Conservation (phyloP, 345 rosid species). For the Turnera subulata region DNA sequence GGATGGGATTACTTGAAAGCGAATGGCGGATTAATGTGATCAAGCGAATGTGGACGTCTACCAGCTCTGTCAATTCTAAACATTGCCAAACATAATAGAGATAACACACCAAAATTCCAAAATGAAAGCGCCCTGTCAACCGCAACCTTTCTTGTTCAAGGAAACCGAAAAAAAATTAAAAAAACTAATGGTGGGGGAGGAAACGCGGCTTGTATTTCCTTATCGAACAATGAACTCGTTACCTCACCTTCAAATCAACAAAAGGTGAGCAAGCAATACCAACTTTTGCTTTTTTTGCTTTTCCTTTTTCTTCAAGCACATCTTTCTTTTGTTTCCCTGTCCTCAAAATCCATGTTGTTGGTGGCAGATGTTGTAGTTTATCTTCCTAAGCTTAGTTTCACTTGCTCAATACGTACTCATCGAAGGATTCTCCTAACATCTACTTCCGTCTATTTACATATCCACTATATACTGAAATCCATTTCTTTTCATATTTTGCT, state of each 20-base stretch:
- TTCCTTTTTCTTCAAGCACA: conserved; percentile 68
- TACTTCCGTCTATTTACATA: conserved; percentile 15
- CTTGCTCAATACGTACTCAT: conserved; percentile 38
- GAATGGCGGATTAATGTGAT: too few species aligned
- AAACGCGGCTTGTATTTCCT: conserved; percentile 26
- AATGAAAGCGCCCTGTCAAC: too few species aligned
- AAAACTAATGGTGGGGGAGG: conserved; percentile 26
- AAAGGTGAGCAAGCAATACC: conserved; percentile 38
- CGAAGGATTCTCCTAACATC: conserved; percentile 15
- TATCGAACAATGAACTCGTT: conserved; percentile 25
- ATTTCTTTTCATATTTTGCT: conserved; percentile 15
- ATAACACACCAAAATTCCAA: too few species aligned
- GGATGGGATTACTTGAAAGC: too few species aligned
- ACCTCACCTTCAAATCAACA: conserved; percentile 4
- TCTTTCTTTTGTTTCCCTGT: conserved; percentile 20
- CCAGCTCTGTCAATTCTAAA: too few species aligned
- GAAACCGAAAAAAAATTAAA: not conserved
- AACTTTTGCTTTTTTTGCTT: conserved; percentile 23
- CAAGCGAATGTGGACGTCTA: too few species aligned
- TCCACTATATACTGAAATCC: conserved; percentile 9
- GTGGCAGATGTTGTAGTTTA: conserved; percentile 35
- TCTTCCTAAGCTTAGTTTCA: conserved; percentile 36
- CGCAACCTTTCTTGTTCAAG: too few species aligned
- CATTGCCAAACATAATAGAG: too few species aligned
- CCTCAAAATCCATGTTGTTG: conserved; percentile 34